Evolutionary conservation across 306 rosid species (phyloP).

Genomic region (Vicia sativa): DNA sequence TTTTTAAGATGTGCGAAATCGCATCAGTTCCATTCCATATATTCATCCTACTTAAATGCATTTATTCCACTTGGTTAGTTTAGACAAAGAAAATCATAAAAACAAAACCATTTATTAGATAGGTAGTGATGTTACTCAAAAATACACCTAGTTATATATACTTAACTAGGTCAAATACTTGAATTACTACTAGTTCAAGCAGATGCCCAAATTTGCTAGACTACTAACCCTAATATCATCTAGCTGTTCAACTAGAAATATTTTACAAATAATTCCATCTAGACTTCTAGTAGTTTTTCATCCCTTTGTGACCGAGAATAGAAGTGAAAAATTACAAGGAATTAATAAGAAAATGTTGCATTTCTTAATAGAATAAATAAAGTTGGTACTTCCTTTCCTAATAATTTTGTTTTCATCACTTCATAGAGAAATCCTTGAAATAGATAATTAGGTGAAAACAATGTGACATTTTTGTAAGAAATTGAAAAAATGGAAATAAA

Average conservation of each 20-base stretch:
- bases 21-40: slow-evolving; percentile 4
- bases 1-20: background rate
- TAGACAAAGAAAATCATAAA: slow-evolving; percentile 4
- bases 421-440: background rate
- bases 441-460: slow-evolving; percentile 5
- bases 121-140: slow-evolving; percentile 15
- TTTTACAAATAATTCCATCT: slow-evolving; percentile 13
- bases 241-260: background rate
- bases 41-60: slow-evolving; percentile 13
- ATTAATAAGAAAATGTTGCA: too few species aligned
- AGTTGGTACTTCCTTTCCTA: background rate
- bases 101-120: slow-evolving; percentile 10
- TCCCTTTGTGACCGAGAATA: slow-evolving; percentile 8
- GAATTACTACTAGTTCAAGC: slow-evolving; percentile 1
- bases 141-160: background rate
- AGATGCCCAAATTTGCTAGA: background rate
- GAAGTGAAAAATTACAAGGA: slow-evolving; percentile 10
- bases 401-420: slow-evolving; percentile 10
- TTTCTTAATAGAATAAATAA: too few species aligned
- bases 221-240: background rate
- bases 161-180: background rate
- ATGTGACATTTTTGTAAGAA: slow-evolving; percentile 2
- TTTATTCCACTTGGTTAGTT: slow-evolving; percentile 22
- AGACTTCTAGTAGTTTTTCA: slow-evolving; percentile 11
- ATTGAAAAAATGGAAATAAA: background rate